phyloP scores from a whole-genome alignment of 1,139 yeast species.

The Pichia sp. region DNA sequence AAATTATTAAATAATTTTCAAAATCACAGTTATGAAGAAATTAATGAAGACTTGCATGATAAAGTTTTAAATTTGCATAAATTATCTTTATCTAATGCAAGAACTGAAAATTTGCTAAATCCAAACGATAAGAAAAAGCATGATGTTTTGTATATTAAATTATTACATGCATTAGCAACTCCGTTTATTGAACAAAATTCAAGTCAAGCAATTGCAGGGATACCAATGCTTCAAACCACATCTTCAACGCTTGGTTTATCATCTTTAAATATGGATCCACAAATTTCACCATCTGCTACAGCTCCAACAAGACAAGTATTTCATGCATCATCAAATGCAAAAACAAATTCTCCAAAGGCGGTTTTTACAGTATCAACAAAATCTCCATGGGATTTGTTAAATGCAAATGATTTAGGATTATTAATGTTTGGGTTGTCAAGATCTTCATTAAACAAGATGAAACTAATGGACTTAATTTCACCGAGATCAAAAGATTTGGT shows the following conservation, averaged over 20 bases:
- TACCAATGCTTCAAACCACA: conserved; percentile 29
- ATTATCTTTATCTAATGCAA: conserved; percentile 40
- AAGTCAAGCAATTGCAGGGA: conserved; percentile 24
- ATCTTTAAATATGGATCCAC: conserved; percentile 21
- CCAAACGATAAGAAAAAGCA: neutral
- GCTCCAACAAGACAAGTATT: conserved; percentile 36
- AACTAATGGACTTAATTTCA: conserved; percentile 71
- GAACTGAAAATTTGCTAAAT: neutral
- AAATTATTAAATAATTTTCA: conserved; percentile 33
- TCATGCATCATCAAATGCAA: conserved; percentile 58
- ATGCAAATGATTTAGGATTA: conserved; percentile 87
- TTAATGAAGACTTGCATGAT: conserved; percentile 17
- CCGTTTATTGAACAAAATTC: conserved; percentile 55
- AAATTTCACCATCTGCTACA: neutral
- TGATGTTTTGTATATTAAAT: conserved; percentile 42
- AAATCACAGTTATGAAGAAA: conserved; percentile 15
- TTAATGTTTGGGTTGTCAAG: conserved; percentile 78
- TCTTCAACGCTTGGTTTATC: conserved; percentile 40
- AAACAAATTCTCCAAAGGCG: conserved; percentile 68
- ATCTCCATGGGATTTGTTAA: conserved; percentile 75
- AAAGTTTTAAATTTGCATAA: conserved; percentile 51
- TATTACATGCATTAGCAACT: conserved; percentile 64
- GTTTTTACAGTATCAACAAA: conserved; percentile 72
- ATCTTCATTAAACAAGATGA: conserved; percentile 52
- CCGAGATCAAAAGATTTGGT: conserved; percentile 68